Evolutionary conservation across 176 grass and related monocot species (phyloP).

Genomic region (Zea mays): DNA sequence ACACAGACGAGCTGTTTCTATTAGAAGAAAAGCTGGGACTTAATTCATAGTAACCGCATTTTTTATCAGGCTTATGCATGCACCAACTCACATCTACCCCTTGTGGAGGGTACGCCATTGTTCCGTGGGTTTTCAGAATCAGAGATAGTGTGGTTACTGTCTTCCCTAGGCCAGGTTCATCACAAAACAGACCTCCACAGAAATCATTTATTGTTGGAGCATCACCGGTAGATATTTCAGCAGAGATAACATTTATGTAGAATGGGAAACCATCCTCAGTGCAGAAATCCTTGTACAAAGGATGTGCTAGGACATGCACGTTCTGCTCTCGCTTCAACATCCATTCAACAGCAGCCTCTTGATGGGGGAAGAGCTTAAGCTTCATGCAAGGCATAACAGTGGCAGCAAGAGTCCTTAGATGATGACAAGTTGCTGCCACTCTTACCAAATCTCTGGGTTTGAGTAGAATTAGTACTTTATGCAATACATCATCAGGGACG

Average conservation of each 20-base stretch:
- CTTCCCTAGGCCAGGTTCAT: slow-evolving; percentile 98
- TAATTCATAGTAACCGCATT: slow-evolving; percentile 89
- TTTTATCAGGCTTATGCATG: slow-evolving; percentile 71
- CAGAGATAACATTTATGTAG: slow-evolving; percentile 76
- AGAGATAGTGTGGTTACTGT: slow-evolving; percentile 91
- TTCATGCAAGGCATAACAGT: slow-evolving; percentile 92
- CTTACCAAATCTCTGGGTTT: slow-evolving; percentile 72
- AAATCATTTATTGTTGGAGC: slow-evolving; percentile 73
- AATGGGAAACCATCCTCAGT: slow-evolving; percentile 80
- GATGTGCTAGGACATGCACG: slow-evolving; percentile 48
- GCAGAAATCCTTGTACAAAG: slow-evolving; percentile 73
- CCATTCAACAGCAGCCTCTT: slow-evolving; percentile 91
- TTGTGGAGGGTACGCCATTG: slow-evolving; percentile 62
- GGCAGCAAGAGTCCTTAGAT: slow-evolving; percentile 67
- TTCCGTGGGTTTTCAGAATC: slow-evolving; percentile 95
- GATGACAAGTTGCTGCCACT: slow-evolving; percentile 70
- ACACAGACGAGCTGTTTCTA: slow-evolving; percentile 30
- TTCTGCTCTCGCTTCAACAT: slow-evolving; percentile 76
- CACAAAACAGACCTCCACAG: slow-evolving; percentile 92
- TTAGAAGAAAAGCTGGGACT: slow-evolving; percentile 40
- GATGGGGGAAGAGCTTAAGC: slow-evolving; percentile 93
- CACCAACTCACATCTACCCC: slow-evolving; percentile 80
- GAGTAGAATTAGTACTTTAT: slow-evolving; percentile 57
- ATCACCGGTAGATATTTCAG: slow-evolving; percentile 57
- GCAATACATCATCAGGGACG: slow-evolving; percentile 76